Percentiles rank a stretch among this genome's conserved stretches.
Evolutionary conservation across 768 basidiomycete genomes (phyloP).

Genomic region (Suillus ampliporus): DNA sequence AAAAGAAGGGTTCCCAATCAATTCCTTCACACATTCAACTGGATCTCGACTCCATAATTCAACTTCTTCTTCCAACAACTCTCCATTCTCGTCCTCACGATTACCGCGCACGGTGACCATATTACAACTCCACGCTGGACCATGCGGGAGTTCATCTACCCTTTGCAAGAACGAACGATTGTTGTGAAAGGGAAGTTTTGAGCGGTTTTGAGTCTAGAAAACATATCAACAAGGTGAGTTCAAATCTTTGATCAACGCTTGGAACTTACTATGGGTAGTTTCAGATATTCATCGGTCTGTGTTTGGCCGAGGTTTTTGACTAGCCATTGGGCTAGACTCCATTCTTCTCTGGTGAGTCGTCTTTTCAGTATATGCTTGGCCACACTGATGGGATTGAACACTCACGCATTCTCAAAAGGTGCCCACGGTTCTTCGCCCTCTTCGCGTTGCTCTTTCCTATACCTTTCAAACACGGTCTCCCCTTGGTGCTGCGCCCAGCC

Average conservation of each 20-base stretch:
- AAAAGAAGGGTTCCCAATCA: constrained; percentile 35
- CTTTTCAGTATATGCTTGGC: not conserved
- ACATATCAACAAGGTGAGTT: not conserved
- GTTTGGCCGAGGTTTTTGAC: constrained; percentile 33
- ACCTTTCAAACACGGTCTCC: not conserved
- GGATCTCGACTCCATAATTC: constrained; percentile 36
- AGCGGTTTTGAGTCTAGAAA: constrained; percentile 9
- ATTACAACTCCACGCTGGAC: constrained; percentile 30
- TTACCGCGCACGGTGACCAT: constrained; percentile 26
- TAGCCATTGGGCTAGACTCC: constrained; percentile 41
- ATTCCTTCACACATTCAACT: constrained; percentile 23
- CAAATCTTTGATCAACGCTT: no score
- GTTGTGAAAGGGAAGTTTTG: constrained; percentile 32
- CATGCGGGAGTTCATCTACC: constrained; percentile 27
- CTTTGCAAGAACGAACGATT: constrained; percentile 26
- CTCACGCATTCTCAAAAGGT: constrained; percentile 1
- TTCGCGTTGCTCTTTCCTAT: not conserved
- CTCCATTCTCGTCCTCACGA: constrained; percentile 15
- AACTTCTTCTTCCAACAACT: constrained; percentile 18
- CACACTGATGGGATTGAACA: not conserved
- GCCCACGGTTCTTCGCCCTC: not conserved
- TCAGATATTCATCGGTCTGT: constrained; percentile 39
- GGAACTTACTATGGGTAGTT: constrained; percentile 31
- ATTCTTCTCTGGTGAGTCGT: constrained; percentile 35
- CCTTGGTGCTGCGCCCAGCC: no score